Evolutionary conservation across 2,329 filamentous ascomycete species (phyloP).

Genomic region (Amphichorda felina): DNA sequence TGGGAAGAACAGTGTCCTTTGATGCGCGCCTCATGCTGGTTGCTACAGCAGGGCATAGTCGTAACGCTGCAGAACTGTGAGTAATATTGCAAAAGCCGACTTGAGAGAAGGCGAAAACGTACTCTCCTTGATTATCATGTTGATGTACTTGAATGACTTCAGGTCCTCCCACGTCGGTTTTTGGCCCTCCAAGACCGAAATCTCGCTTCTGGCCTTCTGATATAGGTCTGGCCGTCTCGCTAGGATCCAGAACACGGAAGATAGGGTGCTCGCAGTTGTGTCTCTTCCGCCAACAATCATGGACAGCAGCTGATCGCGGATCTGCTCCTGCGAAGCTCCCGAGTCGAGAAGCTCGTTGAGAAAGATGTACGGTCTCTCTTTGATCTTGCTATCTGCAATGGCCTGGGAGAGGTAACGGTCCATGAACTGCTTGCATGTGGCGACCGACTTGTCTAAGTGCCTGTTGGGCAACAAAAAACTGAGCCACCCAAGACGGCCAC

Average conservation of each 20-base stretch:
- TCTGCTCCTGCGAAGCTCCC: conserved; percentile 26
- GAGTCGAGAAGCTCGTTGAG: conserved; percentile 41
- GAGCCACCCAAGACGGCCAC: conserved; percentile 27
- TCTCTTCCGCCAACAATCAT: conserved; percentile 47
- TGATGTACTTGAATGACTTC: too few species aligned
- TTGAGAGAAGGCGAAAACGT: too few species aligned
- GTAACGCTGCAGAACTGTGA: too few species aligned
- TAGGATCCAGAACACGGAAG: conserved; percentile 34
- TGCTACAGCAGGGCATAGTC: too few species aligned
- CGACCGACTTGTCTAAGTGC: conserved; percentile 23
- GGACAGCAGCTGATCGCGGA: conserved; percentile 38
- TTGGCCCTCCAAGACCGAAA: too few species aligned
- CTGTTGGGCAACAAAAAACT: conserved; percentile 19
- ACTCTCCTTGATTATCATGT: too few species aligned
- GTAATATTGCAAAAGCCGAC: too few species aligned
- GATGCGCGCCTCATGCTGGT: too few species aligned
- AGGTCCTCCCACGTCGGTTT: too few species aligned
- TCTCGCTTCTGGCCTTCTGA: too few species aligned
- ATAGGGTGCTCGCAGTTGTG: conserved; percentile 40
- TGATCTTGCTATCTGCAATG: conserved; percentile 19
- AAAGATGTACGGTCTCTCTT: conserved; percentile 37
- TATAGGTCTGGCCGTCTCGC: conserved; percentile 30
- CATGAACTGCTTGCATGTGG: conserved; percentile 32
- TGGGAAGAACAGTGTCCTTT: too few species aligned
- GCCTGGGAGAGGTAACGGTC: conserved; percentile 32